Percentiles rank a stretch among this genome's conserved stretches.
Conservation (phyloP, 1,284 basidiomycete species). For the Cryptococcus sp. region DNA sequence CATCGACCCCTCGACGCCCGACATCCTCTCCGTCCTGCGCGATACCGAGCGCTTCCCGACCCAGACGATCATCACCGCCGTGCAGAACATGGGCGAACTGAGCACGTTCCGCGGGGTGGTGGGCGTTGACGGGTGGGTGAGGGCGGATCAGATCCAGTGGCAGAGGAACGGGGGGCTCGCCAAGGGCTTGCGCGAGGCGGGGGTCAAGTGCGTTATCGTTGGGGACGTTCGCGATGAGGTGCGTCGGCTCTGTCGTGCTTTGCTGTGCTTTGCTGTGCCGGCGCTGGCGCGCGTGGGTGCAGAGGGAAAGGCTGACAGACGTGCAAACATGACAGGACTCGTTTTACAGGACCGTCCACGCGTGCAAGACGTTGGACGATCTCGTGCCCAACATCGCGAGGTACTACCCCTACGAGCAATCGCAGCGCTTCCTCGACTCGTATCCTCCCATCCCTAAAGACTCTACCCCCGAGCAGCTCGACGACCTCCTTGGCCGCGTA, state of each 20-base stretch:
- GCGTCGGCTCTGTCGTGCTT: too few species aligned
- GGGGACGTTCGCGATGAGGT: slow-evolving; percentile 72
- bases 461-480: slow-evolving; percentile 49
- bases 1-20: slow-evolving; percentile 56
- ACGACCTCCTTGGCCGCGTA: slow-evolving; percentile 55
- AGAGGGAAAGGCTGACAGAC: background rate
- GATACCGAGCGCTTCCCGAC: slow-evolving; percentile 56
- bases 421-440: slow-evolving; percentile 53
- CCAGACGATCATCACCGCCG: slow-evolving; percentile 56
- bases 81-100: slow-evolving; percentile 53
- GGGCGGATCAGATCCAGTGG: slow-evolving; percentile 60
- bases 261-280: too few species aligned
- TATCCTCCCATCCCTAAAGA: slow-evolving; percentile 51
- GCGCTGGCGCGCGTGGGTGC: background rate
- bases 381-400: slow-evolving; percentile 59
- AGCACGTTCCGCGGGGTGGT: slow-evolving; percentile 68
- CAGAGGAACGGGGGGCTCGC: slow-evolving; percentile 64
- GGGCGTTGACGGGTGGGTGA: slow-evolving; percentile 58
- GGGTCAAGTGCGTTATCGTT: slow-evolving; percentile 60
- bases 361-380: slow-evolving; percentile 54
- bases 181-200: slow-evolving; percentile 56
- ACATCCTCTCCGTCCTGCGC: slow-evolving; percentile 55
- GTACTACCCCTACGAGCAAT: slow-evolving; percentile 59
- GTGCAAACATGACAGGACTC: slow-evolving; percentile 42
- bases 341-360: slow-evolving; percentile 66